Base-by-base conservation (phyloP, 495 filamentous ascomycete species). In the Aspergillus steynii region DNA sequence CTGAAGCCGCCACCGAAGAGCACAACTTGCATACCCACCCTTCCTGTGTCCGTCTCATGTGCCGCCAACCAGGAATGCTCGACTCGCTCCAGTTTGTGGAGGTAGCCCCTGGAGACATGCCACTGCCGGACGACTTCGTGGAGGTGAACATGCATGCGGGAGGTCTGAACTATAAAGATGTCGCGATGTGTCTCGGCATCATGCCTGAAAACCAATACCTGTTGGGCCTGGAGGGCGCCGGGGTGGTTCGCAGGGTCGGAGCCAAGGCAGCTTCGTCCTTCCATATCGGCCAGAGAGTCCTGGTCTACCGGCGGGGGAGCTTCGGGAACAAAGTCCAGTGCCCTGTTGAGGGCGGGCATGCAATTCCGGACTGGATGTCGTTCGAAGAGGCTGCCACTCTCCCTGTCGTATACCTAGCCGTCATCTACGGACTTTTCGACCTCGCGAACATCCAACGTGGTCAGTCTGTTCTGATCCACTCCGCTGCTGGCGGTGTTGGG, bases 401-500 rank as follows among this genome's bases (percentile, higher is more conserved):
- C 25, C 68, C 70, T 7, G 31, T 52, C 4, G 74, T 73, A 1
- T 78, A 68, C 57, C 7, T 63, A 3, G 77, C 74, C 0, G 59
- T 68, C 0, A 60, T 79, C 0, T 72, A 76, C 58, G 32, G 54
- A 1, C 32, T 84, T 3, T 29, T 71, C 7, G 20, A 77, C 56
- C 26, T 74, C 29, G 68, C 53, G 1, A 49, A 59, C 32, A 45
- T 66, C 0, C 27, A 64, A 26, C 63, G 59, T 53, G 68, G 60
- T 28, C 56, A 63, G n/a, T 27, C 25, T 1, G 77, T 87, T 5
- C 68, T 88, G 25, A 83, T 88, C 54, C 82, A 86, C 61, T 76
- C 74, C 3, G 85, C 80, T 14, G 72, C 81, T 3, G 81, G 83
- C 10, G 78, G 76, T 1, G 74, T 85, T 4, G 85, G 85, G 1